phyloP scores from a whole-genome alignment of 2,329 filamentous ascomycete species.

The Epichloe sibirici region DNA sequence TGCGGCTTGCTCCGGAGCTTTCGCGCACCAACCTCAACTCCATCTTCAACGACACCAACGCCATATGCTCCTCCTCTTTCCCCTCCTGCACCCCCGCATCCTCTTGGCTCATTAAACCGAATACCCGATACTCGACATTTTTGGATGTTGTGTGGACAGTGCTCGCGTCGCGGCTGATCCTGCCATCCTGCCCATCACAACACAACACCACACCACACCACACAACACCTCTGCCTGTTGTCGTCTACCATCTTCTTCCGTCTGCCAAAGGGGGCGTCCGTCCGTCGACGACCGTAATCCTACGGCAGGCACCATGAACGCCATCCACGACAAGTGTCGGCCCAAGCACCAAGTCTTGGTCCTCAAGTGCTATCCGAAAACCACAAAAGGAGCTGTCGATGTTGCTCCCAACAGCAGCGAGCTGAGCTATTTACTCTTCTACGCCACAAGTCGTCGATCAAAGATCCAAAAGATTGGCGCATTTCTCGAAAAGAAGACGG shows the following conservation, averaged over 20 bases:
- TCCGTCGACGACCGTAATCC: neutral
- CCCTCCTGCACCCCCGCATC: neutral
- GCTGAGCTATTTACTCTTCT: conserved; percentile 92
- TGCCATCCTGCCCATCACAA: neutral
- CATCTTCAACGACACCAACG: neutral
- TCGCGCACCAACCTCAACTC: neutral
- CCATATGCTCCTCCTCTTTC: neutral
- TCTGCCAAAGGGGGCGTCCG: neutral
- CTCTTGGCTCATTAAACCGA: neutral
- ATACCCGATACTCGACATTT: neutral
- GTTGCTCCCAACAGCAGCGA: conserved; percentile 95
- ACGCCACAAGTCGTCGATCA: conserved; percentile 83
- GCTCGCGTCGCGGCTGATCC: neutral
- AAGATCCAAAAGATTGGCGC: conserved; percentile 94
- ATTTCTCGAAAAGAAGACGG: conserved; percentile 90
- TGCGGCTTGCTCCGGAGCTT: neutral
- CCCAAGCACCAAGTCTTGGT: conserved; percentile 96
- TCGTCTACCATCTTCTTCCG: neutral
- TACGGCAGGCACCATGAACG: conserved; percentile 38
- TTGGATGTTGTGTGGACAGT: neutral
- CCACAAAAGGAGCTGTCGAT: conserved; percentile 80
- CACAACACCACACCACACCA: neutral
- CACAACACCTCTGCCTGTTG: neutral
- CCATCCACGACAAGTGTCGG: conserved; percentile 57
- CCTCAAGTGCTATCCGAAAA: conserved; percentile 90